Evolutionary conservation across 2,329 filamentous ascomycete genomes (phyloP).

Genomic region (Diaporthe sp.): DNA sequence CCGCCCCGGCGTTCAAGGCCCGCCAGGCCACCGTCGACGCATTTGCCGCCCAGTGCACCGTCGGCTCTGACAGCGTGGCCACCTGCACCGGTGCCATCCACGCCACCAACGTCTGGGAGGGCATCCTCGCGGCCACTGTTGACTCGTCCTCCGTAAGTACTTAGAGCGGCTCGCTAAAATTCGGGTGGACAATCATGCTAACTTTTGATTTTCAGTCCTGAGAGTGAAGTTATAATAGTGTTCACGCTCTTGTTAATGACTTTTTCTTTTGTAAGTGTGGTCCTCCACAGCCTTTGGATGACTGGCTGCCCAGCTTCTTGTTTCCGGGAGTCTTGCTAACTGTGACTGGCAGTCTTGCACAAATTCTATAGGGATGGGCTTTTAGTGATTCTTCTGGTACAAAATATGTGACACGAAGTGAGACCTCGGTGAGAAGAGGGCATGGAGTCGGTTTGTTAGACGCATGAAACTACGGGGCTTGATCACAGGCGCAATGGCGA

Average conservation of each 20-base stretch:
- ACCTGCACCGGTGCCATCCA: conserved; percentile 20
- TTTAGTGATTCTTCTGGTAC: neutral
- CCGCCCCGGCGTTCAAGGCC: neutral
- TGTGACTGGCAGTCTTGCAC: neutral
- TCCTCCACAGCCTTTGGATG: too few species aligned
- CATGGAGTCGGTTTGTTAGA: neutral
- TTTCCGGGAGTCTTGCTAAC: neutral
- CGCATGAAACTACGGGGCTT: neutral
- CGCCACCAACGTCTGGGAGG: conserved; percentile 2
- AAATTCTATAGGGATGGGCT: neutral
- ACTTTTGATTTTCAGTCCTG: neutral
- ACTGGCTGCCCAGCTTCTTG: neutral
- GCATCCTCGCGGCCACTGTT: neutral
- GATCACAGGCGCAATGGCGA: neutral
- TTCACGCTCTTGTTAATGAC: neutral
- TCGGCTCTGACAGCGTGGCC: conserved; percentile 15
- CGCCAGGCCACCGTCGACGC: conserved; percentile 3
- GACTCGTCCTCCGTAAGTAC: neutral
- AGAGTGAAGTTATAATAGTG: neutral
- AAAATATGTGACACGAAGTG: neutral
- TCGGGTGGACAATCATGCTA: neutral
- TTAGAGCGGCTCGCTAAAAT: neutral
- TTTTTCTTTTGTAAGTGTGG: neutral
- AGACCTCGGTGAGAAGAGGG: neutral
- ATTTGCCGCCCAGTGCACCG: conserved; percentile 1